Base-by-base conservation (phyloP, 495 filamentous ascomycete genomes). In the Aspergillus taichungensis region DNA sequence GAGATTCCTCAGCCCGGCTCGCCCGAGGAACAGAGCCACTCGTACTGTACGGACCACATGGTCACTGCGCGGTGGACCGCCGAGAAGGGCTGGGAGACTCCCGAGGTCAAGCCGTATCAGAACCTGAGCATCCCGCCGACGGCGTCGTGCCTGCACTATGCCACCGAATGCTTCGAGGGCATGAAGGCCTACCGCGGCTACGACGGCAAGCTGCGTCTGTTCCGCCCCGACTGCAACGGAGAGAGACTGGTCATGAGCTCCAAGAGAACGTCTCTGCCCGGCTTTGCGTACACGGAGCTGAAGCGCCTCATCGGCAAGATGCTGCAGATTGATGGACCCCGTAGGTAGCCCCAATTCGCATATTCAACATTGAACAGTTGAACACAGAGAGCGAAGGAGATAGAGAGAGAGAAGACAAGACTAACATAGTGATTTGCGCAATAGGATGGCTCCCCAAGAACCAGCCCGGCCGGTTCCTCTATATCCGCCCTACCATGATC, bases 21-120 rank as follows among this genome's bases (percentile, higher is more conserved):
- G 8, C 63, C 68, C 0, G 72, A 76, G 53, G 64, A 72, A 43
- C 40, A 63, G 55, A 63, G 67, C 50, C 63, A 69, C 45, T 69
- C 79, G 41, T 67, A 84, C 60, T 87, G 82, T 71, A 91, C 87
- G 38, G 89, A 95, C 60, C 87, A 95, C 73, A 94, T 94, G 90
- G 76, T 94, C 46, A 86, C 82, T 32, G 82, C 71, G 37, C 62
- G 66, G 30, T 95, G 90, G 89, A 82, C 77, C 12, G 65, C 56
- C 6, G 54, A 59, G 32, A 60, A 60, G 11, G 90, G 90, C 51
- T 96, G 90, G 90, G 69, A 72, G 11, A 75, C 79, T 0, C 91
- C 90, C 10, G 75, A 87, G 49, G 69, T 96, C 35, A 78, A 77
- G 53, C 87, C 90, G 1, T 92, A 83, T 63, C 81, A 84, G 42